Evolutionary conservation across 2,329 filamentous ascomycete genomes (phyloP), one percentile per base, ranked within the genome.

Genomic region (Bimuria novae-zelandiae): DNA sequence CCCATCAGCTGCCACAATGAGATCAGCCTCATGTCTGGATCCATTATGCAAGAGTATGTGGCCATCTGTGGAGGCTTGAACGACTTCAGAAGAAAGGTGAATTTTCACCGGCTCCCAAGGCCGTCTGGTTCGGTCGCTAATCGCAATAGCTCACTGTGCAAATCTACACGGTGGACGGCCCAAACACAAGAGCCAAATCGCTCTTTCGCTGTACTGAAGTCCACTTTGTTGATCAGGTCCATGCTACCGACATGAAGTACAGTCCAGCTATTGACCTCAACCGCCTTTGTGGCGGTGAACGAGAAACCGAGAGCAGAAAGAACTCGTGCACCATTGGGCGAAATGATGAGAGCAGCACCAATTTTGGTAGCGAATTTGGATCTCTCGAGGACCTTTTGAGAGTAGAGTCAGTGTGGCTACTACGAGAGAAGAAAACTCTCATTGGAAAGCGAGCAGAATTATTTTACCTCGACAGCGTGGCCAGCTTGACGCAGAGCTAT

Each of bases 1-100:
- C 5, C 51, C 54, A 17, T 56, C 54, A 3, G 50, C 51, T 5
- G 46, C 46, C 21, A 53, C 46, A 5, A 57, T 42, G 8, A 57
- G 40, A 40, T 57, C 55, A 21, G 51, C 51, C 19, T 22, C 49
- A 11, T 43, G 36, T 21, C 22, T 14, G 7, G 41, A 30, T 25
- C 55, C 55, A 19, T 51, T 32, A 14, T 48, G 36, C 4, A 57
- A 23, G 12, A 36, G 19, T 23, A 56, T 44, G 2, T 32, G 25
- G 1, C 54, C 54, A n/a, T 54, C 41, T 22, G 25, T 29, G 21
- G 27, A 21, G 2, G 51, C 33, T 11, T 22, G 30, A 4, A 35
- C 36, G 4, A 46, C 42, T 32, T 49, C 51, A 16, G 29, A 41
- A 29, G 39, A 23, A 5, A 49, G 33, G 3, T n/a, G 36, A 14